Percentiles rank a stretch among this genome's conserved stretches.
Conservation (phyloP, 2,329 filamentous ascomycete genomes). For the Nemania sp. region DNA sequence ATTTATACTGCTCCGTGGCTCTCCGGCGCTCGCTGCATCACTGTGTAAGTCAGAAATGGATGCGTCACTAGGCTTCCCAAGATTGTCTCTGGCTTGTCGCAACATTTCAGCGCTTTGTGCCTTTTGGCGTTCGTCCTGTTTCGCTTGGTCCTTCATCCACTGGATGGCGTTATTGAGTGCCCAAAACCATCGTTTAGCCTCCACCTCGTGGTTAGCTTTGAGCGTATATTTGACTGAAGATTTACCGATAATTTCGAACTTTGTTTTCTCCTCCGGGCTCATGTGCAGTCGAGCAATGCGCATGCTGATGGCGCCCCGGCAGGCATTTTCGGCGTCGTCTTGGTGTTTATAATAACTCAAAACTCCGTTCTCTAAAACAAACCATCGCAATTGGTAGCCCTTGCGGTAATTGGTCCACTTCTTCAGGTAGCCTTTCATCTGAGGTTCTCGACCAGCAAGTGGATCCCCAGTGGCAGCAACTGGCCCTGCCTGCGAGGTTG, state of each 20-base stretch:
- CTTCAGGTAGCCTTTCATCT: conserved; percentile 98
- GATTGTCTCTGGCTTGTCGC: conserved; percentile 78
- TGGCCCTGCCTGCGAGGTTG: conserved; percentile 57
- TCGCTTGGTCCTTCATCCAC: conserved; percentile 96
- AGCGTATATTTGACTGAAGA: conserved; percentile 98
- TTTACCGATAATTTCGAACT: conserved; percentile 97
- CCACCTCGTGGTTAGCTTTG: conserved; percentile 96
- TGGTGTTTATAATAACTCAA: conserved; percentile 99
- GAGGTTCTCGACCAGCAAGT: conserved; percentile 79
- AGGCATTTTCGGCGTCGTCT: conserved; percentile 93
- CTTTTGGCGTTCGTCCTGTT: conserved; percentile 80
- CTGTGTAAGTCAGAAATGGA: conserved; percentile 52
- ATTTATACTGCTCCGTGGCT: conserved; percentile 52
- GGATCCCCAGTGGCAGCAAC: conserved; percentile 60
- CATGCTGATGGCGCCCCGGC: conserved; percentile 98
- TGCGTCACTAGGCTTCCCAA: conserved; percentile 56
- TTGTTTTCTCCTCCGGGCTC: conserved; percentile 95
- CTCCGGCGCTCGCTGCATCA: conserved; percentile 56
- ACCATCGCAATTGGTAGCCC: conserved; percentile 96
- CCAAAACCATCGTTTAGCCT: conserved; percentile 99
- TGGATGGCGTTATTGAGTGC: conserved; percentile 98
- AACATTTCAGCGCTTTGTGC: conserved; percentile 75
- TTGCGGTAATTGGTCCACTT: conserved; percentile 99
- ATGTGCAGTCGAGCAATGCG: conserved; percentile 92
- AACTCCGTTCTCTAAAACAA: conserved; percentile 95